Conservation (phyloP, 768 basidiomycete species). For the Boletus sp. region DNA sequence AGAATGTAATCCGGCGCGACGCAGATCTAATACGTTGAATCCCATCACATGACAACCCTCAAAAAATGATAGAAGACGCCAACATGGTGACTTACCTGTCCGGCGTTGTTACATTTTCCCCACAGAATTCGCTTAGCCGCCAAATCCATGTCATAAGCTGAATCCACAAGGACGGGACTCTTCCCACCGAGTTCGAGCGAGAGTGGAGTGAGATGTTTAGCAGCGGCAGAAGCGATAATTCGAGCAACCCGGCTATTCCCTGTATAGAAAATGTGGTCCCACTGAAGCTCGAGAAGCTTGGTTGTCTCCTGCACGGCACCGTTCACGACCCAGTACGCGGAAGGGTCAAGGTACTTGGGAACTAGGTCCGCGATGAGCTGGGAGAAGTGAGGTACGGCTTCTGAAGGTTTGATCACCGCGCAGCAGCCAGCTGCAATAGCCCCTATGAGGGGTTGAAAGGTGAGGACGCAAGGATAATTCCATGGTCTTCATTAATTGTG, state of each 20-base stretch:
- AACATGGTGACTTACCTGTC: slow-evolving; percentile 44
- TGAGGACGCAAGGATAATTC: slow-evolving; percentile 63
- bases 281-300: slow-evolving; percentile 29
- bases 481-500: slow-evolving; percentile 41
- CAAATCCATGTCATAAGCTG: slow-evolving; percentile 42
- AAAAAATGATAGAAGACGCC: neutral
- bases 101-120: slow-evolving; percentile 65
- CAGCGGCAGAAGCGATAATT: slow-evolving; percentile 26
- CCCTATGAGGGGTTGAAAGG: slow-evolving; percentile 58
- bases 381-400: slow-evolving; percentile 47
- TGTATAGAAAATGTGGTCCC: slow-evolving; percentile 40
- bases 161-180: slow-evolving; percentile 45
- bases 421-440: slow-evolving; percentile 76
- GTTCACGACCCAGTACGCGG: slow-evolving; percentile 53
- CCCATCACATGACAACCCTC: neutral
- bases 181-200: slow-evolving; percentile 39
- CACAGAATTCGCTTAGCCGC: slow-evolving; percentile 65
- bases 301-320: slow-evolving; percentile 43
- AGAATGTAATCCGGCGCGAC: slow-evolving; percentile 47
- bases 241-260: slow-evolving; percentile 32
- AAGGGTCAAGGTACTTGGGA: slow-evolving; percentile 52
- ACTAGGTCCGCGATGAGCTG: slow-evolving; percentile 52
- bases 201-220: slow-evolving; percentile 34
- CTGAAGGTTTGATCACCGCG: slow-evolving; percentile 67
- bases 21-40: slow-evolving; percentile 31